Conservation (phyloP, 495 filamentous ascomycete genomes). For the Penicillium parvum region DNA sequence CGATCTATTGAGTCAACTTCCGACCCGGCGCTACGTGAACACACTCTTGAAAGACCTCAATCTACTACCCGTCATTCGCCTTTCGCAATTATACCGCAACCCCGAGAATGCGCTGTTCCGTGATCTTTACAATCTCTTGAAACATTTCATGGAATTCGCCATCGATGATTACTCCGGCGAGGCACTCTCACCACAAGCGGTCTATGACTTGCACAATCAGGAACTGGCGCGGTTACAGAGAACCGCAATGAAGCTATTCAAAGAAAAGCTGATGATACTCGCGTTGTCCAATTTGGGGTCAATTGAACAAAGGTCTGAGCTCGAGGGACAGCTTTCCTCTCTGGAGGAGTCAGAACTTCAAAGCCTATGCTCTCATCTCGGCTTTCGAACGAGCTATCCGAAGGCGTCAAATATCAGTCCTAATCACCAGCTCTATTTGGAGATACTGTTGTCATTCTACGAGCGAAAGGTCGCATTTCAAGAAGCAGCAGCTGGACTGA, state of each 20-base stretch:
- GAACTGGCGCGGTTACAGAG: slow-evolving; percentile 76
- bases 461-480: slow-evolving; percentile 81
- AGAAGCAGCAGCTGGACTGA: slow-evolving; percentile 65
- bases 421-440: slow-evolving; percentile 65
- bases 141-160: slow-evolving; percentile 82
- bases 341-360: slow-evolving; percentile 70
- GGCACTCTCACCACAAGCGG: slow-evolving; percentile 64
- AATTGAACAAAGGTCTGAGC: slow-evolving; percentile 71
- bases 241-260: slow-evolving; percentile 75
- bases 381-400: slow-evolving; percentile 76
- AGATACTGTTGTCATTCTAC: slow-evolving; percentile 71
- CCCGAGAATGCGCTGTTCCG: slow-evolving; percentile 73
- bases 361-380: slow-evolving; percentile 65
- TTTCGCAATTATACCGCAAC: slow-evolving; percentile 73
- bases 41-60: slow-evolving; percentile 88
- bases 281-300: slow-evolving; percentile 90
- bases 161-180: slow-evolving; percentile 87
- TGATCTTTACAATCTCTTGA: slow-evolving; percentile 72
- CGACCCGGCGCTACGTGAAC: slow-evolving; percentile 91
- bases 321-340: slow-evolving; percentile 69
- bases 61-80: slow-evolving; percentile 70
- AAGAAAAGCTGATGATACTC: slow-evolving; percentile 83
- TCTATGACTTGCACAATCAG: slow-evolving; percentile 74
- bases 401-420: slow-evolving; percentile 56
- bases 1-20: slow-evolving; percentile 88